These are phyloP conservation scores for Populus hybrid DNA, from an alignment of 441 rosid genomes.

Conservation along the genomic window DNA sequence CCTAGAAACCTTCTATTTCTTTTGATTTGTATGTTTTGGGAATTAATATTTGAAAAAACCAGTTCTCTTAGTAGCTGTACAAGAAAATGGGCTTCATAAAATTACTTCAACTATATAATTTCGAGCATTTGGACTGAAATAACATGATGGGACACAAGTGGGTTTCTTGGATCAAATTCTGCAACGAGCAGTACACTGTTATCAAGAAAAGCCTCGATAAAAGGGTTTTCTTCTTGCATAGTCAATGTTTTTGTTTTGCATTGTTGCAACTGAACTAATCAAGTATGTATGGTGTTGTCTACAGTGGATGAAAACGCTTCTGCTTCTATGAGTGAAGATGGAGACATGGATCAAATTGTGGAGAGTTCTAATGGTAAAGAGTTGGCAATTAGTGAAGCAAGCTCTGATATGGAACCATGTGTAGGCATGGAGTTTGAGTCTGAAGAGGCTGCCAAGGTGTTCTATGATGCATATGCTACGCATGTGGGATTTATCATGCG, in stretches of 20 bases:
- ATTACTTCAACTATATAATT: no score
- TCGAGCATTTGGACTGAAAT: no score
- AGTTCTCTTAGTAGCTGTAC: no score
- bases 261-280: constrained; percentile 8
- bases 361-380: constrained; percentile 44
- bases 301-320: constrained; percentile 50
- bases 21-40: no score
- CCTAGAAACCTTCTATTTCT: no score
- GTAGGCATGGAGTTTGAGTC: constrained; percentile 77
- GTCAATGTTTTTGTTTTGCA: neutral
- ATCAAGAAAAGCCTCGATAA: no score
- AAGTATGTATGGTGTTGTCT: constrained; percentile 18
- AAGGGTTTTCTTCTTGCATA: no score
- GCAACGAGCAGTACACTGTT: no score
- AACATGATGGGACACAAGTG: no score
- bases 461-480: constrained; percentile 63
- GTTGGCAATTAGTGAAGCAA: constrained; percentile 25
- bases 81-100: no score
- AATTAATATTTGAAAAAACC: no score
- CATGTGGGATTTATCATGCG: constrained; percentile 66
- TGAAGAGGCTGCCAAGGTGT: constrained; percentile 62
- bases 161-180: no score
- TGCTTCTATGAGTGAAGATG: constrained; percentile 33
- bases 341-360: constrained; percentile 26
- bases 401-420: constrained; percentile 48